These are phyloP conservation scores for Suillus subalutaceus DNA, from an alignment of 768 basidiomycete species.

Conservation along the genomic window DNA sequence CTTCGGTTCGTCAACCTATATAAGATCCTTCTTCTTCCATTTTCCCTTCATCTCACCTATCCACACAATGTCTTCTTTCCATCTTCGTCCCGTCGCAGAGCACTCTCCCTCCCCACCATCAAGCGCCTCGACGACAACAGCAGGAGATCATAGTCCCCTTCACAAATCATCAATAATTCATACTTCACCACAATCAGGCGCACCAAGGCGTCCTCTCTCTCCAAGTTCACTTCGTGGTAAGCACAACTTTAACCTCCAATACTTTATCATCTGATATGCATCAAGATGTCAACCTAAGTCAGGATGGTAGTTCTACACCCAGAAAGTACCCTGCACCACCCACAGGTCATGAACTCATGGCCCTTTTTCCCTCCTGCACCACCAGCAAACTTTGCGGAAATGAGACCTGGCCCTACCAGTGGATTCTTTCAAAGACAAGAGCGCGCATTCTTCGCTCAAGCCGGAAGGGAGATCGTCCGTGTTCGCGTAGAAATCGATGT, in stretches of 20 bases:
- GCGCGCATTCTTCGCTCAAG: slow-evolving; percentile 79
- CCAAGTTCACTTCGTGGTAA: slow-evolving; percentile 65
- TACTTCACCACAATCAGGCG: slow-evolving; percentile 35
- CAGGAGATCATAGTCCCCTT: slow-evolving; percentile 44
- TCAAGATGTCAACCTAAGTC: slow-evolving; percentile 67
- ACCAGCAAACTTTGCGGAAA: slow-evolving; percentile 56
- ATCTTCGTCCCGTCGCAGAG: slow-evolving; percentile 59
- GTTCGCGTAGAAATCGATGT: slow-evolving; percentile 73
- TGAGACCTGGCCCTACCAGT: slow-evolving; percentile 66
- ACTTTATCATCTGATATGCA: slow-evolving; percentile 17
- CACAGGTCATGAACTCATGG: slow-evolving; percentile 84
- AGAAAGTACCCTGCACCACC: slow-evolving; percentile 76
- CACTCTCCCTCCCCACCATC: slow-evolving; percentile 56
- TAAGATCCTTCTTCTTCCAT: slow-evolving; percentile 18
- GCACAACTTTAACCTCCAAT: slow-evolving; percentile 11
- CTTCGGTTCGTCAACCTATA: slow-evolving; percentile 21
- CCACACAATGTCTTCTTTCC: slow-evolving; percentile 41
- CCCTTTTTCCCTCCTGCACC: slow-evolving; percentile 76
- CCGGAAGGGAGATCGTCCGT: slow-evolving; percentile 76
- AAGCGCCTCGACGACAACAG: slow-evolving; percentile 49
- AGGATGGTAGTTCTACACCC: slow-evolving; percentile 48
- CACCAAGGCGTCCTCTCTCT: slow-evolving; percentile 59
- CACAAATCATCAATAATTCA: slow-evolving; percentile 26
- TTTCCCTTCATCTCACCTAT: slow-evolving; percentile 16
- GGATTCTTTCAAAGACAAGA: slow-evolving; percentile 77